Base-by-base conservation (phyloP, 1,139 yeast species). In the Pichiaceae sp. region DNA sequence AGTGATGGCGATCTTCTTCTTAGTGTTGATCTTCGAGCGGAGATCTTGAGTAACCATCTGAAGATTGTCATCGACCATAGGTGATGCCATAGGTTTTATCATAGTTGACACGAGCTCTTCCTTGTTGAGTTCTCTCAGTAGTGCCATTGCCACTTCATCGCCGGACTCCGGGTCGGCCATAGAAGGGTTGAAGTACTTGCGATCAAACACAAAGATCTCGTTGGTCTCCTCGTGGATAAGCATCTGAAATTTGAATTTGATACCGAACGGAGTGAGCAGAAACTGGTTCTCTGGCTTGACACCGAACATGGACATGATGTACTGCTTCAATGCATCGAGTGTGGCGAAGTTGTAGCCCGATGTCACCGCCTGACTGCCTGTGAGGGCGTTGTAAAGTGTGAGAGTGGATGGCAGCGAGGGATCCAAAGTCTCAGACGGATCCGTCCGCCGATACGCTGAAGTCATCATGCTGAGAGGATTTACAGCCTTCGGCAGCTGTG, bases 191-290 rank as follows among this genome's bases (percentile, higher is more conserved):
- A 78, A 78, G 34, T 72, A 56, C 36, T 75, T 61, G 49, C 78
- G 71, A 51, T 79, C 84, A 55, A 67, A 78, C 1, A 73, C 75
- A 52, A 70, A 79, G 3, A 79, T 62, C 39, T 75, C 81, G 24
- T 38, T 42, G 3, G 53, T 42, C 36, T 57, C 60, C 32, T 56
- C 59, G 41, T 53, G 56, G 3, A 52, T 43, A 35, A 72, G 59
- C 50, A 70, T 66, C 29, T 66, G 62, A 47, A 66, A 75, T 53
- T 72, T 76, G 45, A 79, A 61, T 47, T 72, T 75, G 33, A 72
- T 67, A 0, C 87, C 91, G 57, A 71, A 78, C 2, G 84, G 74
- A 1, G 83, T 69, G 32, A 81, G 57, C n/a, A 81, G 57, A 45
- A 80, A 74, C 31, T 78, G 53, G 45, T 75, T 70, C 19, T 66